These are phyloP conservation scores for Macrotyloma uniflorum DNA, from an alignment of 306 rosid genomes.

Conservation along the genomic window DNA sequence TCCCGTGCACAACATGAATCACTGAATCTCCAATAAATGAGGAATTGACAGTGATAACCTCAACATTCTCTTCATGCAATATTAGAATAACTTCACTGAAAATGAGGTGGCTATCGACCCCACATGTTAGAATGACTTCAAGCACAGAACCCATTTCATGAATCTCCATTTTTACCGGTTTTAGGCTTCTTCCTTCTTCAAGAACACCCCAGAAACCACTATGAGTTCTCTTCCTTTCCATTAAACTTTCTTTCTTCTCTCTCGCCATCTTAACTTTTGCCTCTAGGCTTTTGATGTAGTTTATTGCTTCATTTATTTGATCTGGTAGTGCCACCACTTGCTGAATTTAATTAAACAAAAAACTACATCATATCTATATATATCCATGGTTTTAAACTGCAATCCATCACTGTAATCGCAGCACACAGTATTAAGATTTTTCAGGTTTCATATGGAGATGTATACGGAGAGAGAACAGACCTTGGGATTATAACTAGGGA, in stretches of 20 bases:
- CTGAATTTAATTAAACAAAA: slow-evolving; percentile 34
- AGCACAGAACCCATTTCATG: slow-evolving; percentile 55
- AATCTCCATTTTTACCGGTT: slow-evolving; percentile 53
- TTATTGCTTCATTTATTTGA: slow-evolving; percentile 62
- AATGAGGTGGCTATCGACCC: slow-evolving; percentile 48
- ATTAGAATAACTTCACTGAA: slow-evolving; percentile 60
- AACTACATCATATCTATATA: neutral
- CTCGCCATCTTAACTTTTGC: slow-evolving; percentile 37
- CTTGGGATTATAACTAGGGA: slow-evolving; percentile 58
- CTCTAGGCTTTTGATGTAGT: slow-evolving; percentile 60
- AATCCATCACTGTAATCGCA: neutral
- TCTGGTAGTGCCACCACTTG: slow-evolving; percentile 49
- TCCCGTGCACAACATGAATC: slow-evolving; percentile 51
- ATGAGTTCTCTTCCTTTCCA: neutral
- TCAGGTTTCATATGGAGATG: neutral
- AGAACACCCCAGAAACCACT: neutral
- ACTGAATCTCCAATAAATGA: slow-evolving; percentile 37
- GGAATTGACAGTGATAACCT: slow-evolving; percentile 45
- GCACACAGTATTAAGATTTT: neutral
- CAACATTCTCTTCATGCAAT: slow-evolving; percentile 57
- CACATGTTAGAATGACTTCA: slow-evolving; percentile 53
- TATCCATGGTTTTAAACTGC: neutral
- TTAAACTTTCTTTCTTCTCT: slow-evolving; percentile 52
- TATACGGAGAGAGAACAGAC: slow-evolving; percentile 35
- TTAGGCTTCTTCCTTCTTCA: slow-evolving; percentile 25